Conservation (phyloP, 2,329 filamentous ascomycete genomes). For the Hawksworthiomyces lignivorus region DNA sequence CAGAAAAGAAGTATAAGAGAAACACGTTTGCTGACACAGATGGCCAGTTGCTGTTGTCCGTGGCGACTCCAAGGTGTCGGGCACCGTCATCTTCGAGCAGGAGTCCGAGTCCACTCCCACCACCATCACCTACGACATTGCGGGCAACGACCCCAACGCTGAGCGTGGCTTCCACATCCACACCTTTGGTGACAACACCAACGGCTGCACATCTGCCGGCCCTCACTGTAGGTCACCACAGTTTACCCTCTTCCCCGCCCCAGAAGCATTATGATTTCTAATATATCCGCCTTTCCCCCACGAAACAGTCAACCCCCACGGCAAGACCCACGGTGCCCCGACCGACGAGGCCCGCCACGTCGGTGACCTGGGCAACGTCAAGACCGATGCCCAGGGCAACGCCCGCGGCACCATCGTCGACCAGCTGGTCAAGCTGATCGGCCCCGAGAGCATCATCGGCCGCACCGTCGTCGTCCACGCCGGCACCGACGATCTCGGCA, state of each 20-base stretch:
- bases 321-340: slow-evolving; percentile 87
- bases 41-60: slow-evolving; percentile 83
- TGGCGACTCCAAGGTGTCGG: slow-evolving; percentile 92
- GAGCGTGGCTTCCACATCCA: slow-evolving; percentile 98
- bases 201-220: slow-evolving; percentile 96
- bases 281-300: background rate
- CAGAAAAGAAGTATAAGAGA: background rate
- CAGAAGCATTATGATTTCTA: too few relatives aligned
- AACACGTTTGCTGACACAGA: slow-evolving; percentile 1
- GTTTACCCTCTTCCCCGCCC: background rate
- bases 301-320: slow-evolving; percentile 95
- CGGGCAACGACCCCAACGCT: slow-evolving; percentile 87
- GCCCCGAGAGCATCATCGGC: slow-evolving; percentile 88
- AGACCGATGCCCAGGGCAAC: slow-evolving; percentile 89
- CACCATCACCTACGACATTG: slow-evolving; percentile 85
- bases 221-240: slow-evolving; percentile 96
- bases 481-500: slow-evolving; percentile 94
- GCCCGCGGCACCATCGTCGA: slow-evolving; percentile 73
- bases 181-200: slow-evolving; percentile 99
- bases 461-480: slow-evolving; percentile 92
- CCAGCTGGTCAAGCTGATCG: slow-evolving; percentile 88
- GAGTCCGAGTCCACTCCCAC: slow-evolving; percentile 72
- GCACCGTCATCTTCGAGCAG: slow-evolving; percentile 95
- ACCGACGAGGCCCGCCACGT: slow-evolving; percentile 81
- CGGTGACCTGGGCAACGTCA: slow-evolving; percentile 94